Percentiles rank a stretch among this genome's conserved stretches.
These are phyloP conservation scores for Pugionium cornutum DNA, from an alignment of 345 rosid genomes.

Conservation along the genomic window DNA sequence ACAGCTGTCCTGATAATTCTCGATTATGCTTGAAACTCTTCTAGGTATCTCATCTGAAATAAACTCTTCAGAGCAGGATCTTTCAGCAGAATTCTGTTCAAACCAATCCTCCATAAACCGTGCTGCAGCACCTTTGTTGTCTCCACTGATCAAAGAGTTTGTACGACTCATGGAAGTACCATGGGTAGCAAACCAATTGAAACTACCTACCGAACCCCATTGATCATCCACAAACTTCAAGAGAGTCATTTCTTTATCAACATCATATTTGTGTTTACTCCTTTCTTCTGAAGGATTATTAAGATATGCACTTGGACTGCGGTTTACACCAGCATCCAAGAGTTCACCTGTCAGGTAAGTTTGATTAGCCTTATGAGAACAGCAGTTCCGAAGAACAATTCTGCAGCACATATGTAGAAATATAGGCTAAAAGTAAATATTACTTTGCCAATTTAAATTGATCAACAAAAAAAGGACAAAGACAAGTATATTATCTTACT, in stretches of 20 bases:
- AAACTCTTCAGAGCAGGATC: slow-evolving; percentile 44
- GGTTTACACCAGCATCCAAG: slow-evolving; percentile 86
- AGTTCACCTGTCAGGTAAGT: slow-evolving; percentile 66
- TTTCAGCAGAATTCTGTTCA: slow-evolving; percentile 46
- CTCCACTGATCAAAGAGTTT: slow-evolving; percentile 95
- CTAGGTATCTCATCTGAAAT: slow-evolving; percentile 55
- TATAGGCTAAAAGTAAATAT: slow-evolving; percentile 1
- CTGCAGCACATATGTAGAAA: slow-evolving; percentile 5
- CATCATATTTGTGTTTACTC: slow-evolving; percentile 69
- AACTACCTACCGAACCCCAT: slow-evolving; percentile 96
- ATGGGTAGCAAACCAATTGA: slow-evolving; percentile 98
- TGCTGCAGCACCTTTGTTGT: slow-evolving; percentile 97
- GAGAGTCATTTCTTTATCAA: slow-evolving; percentile 96
- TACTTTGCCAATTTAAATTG: background rate
- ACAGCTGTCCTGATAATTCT: slow-evolving; percentile 52
- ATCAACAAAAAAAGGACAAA: slow-evolving; percentile 3
- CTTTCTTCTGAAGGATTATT: slow-evolving; percentile 81
- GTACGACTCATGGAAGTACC: slow-evolving; percentile 99
- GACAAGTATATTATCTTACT: background rate
- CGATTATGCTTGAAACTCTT: slow-evolving; percentile 71
- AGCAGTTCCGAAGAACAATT: background rate
- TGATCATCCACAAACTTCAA: slow-evolving; percentile 87
- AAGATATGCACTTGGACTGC: slow-evolving; percentile 98
- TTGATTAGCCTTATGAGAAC: slow-evolving; percentile 5
- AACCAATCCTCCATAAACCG: slow-evolving; percentile 98